Evolutionary conservation across 1,139 yeast genomes (phyloP).

Genomic region (Magnusiomyces suaveolens): DNA sequence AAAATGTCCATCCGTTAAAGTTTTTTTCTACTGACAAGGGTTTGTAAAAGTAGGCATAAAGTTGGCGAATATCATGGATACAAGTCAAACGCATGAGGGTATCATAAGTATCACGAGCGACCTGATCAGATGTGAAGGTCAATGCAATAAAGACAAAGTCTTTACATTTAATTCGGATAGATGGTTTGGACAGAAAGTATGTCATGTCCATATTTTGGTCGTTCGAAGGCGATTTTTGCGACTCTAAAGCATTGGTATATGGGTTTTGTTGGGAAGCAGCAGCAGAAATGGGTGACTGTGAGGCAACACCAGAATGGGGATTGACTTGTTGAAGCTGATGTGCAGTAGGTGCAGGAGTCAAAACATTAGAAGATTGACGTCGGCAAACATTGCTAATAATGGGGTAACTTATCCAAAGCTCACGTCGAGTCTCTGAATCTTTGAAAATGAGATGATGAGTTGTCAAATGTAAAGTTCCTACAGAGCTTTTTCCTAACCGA

Average conservation of each 20-base stretch:
- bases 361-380: constrained; percentile 42
- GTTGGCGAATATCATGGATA: constrained; percentile 42
- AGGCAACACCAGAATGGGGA: neutral
- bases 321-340: neutral
- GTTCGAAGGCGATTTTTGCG: neutral
- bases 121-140: constrained; percentile 52
- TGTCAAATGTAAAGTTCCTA: constrained; percentile 69
- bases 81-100: constrained; percentile 60
- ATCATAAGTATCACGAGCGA: constrained; percentile 63
- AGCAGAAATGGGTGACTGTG: no score
- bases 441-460: constrained; percentile 81
- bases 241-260: neutral
- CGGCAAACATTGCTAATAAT: constrained; percentile 61
- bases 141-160: constrained; percentile 78
- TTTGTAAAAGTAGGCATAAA: constrained; percentile 61
- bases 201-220: neutral
- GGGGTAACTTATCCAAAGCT: constrained; percentile 91
- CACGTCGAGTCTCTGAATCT: constrained; percentile 39
- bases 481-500: constrained; percentile 55
- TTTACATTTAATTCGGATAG: constrained; percentile 62
- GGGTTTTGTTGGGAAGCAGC: neutral
- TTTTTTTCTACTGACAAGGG: constrained; percentile 49
- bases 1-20: constrained; percentile 63
- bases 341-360: neutral
- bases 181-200: constrained; percentile 10